These are phyloP conservation scores for Gautieria morchelliformis DNA, from an alignment of 768 basidiomycete species.

Conservation along the genomic window DNA sequence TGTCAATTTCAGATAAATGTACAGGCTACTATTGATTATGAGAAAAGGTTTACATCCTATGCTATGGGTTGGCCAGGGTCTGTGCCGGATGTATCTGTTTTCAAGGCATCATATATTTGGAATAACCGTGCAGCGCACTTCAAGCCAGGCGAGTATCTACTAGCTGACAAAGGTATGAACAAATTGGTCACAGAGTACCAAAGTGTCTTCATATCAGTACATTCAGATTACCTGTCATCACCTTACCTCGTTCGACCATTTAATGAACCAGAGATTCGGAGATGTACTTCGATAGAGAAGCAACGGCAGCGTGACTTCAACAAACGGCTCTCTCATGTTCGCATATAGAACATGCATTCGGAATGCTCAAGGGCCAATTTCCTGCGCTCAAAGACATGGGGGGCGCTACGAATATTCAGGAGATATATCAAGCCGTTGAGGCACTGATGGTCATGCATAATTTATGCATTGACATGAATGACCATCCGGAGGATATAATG, in stretches of 20 bases:
- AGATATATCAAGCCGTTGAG: neutral
- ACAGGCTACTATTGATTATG: too few relatives aligned
- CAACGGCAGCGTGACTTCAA: neutral
- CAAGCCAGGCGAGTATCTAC: too few relatives aligned
- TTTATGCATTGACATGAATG: neutral
- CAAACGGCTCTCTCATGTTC: neutral
- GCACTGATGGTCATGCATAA: neutral
- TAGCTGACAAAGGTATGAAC: too few relatives aligned
- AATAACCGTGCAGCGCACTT: too few relatives aligned
- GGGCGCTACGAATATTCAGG: neutral
- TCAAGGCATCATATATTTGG: too few relatives aligned
- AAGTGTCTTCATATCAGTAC: too few relatives aligned
- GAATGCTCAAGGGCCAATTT: neutral
- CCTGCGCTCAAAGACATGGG: neutral
- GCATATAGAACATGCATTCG: neutral
- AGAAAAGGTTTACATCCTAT: constrained; percentile 10
- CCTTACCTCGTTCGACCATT: neutral
- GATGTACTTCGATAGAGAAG: neutral
- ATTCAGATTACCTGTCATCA: neutral
- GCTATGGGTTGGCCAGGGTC: constrained; percentile 19
- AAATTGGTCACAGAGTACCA: too few relatives aligned
- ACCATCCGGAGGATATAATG: neutral
- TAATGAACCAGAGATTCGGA: neutral
- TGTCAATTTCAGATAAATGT: too few relatives aligned
- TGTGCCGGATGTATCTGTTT: too few relatives aligned